Evolutionary conservation across 2,329 filamentous ascomycete genomes (phyloP), one percentile per base, ranked within the genome.

Genomic region (Aspergillus sojae): DNA sequence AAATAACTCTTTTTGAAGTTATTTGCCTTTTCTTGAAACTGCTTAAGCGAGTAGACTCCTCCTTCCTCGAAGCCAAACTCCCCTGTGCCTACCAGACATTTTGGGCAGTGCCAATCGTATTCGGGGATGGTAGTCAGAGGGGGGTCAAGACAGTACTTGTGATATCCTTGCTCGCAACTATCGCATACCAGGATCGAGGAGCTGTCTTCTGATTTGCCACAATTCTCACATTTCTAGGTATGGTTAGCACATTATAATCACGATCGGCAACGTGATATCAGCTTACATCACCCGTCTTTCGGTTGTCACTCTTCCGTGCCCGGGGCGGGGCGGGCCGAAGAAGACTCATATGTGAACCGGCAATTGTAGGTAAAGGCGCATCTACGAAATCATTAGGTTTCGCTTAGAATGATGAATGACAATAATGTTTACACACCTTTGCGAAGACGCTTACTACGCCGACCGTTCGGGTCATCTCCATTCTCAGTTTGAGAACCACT

Each of bases 1-100:
- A 99, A 99, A 73, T 99, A 97, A 28, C 88, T 88, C 71, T 96
- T 91, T 78, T 97, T 98, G 83, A 99, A 99, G 70, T 92, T 91
- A 70, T 92, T 92, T 6, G 95, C 95, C 77, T 94, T 97, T 75
- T 97, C 92, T 76, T 99, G 95, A 75, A 99, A 99, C 72, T 96
- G 92, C 72, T 91, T 93, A 30, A 99, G 83, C 0, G 95, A 99
- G 78, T 99, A 99, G 26, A 97, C 86, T 4, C 94, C 94, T 28
- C 95, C 95, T 77, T 99, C 95, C 74, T 98, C 94, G 66, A 99
- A 99, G 0, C 95, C 95, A 72, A 97, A 99, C 68, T 98, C 93
- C 45, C 94, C 94, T 62, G 96, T 96, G 54, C 95, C 95, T 28
- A 99, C 95, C 30, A 99, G 86, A 75, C 95, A 99, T 72, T 93